phyloP scores from a whole-genome alignment of 257 asterid species.

The Solanum appendiculatum region DNA sequence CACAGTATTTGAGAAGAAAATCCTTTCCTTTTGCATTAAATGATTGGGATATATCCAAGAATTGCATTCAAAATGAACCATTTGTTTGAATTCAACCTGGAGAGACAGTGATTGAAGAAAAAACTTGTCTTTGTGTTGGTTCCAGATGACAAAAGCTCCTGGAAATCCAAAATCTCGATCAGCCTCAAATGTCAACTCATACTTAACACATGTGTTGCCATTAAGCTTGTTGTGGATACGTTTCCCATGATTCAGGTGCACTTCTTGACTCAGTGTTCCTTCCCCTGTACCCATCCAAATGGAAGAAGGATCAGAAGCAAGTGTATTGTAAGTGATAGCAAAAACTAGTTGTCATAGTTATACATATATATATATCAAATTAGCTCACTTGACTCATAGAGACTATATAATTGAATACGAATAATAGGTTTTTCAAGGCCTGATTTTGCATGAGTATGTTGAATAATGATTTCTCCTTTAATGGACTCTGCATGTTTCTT shows the following conservation, averaged over 20 bases:
- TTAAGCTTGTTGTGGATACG: constrained; percentile 1
- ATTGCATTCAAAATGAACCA: constrained; percentile 27
- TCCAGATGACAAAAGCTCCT: constrained; percentile 29
- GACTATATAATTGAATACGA: constrained; percentile 24
- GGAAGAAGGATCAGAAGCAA: not conserved
- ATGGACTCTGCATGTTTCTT: not conserved
- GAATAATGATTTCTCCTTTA: constrained; percentile 28
- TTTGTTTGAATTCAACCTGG: constrained; percentile 7
- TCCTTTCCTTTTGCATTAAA: constrained; percentile 18
- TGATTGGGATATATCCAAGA: constrained; percentile 39
- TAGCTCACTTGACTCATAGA: constrained; percentile 27
- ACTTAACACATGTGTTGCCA: not conserved
- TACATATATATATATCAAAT: not conserved
- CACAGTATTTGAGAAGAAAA: constrained; percentile 38
- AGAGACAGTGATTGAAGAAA: constrained; percentile 23
- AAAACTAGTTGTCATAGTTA: not conserved
- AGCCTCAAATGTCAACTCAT: constrained; percentile 11
- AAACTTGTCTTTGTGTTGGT: constrained; percentile 20
- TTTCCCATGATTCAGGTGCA: constrained; percentile 12
- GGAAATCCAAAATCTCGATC: constrained; percentile 22
- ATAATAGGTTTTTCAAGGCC: constrained; percentile 20
- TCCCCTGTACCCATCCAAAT: constrained; percentile 10
- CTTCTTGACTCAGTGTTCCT: constrained; percentile 18
- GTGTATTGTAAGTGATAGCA: not conserved
- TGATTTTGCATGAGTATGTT: constrained; percentile 12